Evolutionary conservation across 257 asterid genomes (phyloP), one percentile per base, ranked within the genome.

Genomic region (Fraxinus excelsior): DNA sequence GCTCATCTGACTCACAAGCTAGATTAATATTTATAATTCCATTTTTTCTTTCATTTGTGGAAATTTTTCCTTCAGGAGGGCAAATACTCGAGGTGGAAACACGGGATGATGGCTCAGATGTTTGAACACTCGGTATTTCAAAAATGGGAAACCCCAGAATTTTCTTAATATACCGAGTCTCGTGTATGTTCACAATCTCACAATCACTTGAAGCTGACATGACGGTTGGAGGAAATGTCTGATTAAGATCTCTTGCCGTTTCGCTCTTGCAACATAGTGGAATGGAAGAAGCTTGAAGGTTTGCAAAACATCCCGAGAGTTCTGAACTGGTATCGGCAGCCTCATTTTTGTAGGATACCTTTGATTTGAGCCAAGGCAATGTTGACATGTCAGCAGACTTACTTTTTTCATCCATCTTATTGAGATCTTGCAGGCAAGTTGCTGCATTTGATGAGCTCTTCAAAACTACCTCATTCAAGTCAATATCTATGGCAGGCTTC

Each of bases 81-180:
- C 76, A 65, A 76, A 62, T 74, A n/a, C 80, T 84, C 0, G 86
- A 82, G 64, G 90, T 75, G 60, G 90, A 80, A 60, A 74, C 79
- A 66, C 31, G 76, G 60, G 82, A 75, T 5, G 86, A 73, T 10
- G 85, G 78, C 80, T 86, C 90, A 21, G 78, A 82, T 67, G 80
- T 82, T 0, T 67, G 72, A 78, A 75, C 85, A 64, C 72, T 18
- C 1, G 78, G 65, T 26, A 19, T 74, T 76, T 88, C 92, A 76
- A 85, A 85, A 78, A 94, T 85, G 78, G 99, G 96, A 85, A 91
- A 76, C 71, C 97, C 98, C 14, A 91, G 86, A 79, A 91, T 89
- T 82, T 85, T 94, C 77, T 87, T 85, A 19, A 80, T 85, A 69
- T 77, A 79, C 67, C 37, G 82, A 71, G 78, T 80, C 82, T 80